A percentile compares a stretch with the other conserved stretches of the same genome.
Conservation (phyloP, 202 grass and related monocot species). For the Musa balbisiana region DNA sequence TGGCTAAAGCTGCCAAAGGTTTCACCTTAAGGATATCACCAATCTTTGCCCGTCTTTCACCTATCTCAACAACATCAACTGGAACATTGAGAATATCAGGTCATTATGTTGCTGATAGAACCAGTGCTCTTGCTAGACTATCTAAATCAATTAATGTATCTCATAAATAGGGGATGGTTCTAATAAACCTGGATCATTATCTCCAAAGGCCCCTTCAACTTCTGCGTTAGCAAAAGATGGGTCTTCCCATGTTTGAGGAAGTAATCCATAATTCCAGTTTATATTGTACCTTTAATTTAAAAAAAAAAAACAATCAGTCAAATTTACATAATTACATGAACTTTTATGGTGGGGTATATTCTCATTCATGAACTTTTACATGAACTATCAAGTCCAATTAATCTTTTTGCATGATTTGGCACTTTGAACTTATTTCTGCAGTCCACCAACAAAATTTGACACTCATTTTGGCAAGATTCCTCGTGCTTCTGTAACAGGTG, state of each 20-base stretch:
- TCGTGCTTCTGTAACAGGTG: too few relatives aligned
- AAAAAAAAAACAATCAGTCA: background rate
- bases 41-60: slow-evolving; percentile 71
- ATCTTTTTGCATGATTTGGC: too few relatives aligned
- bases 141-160: background rate
- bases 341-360: too few relatives aligned
- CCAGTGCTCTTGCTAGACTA: background rate
- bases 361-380: too few relatives aligned
- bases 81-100: background rate
- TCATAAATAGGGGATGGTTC: background rate
- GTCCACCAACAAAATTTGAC: too few relatives aligned
- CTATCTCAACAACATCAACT: slow-evolving; percentile 99
- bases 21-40: slow-evolving; percentile 95
- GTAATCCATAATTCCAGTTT: slow-evolving; percentile 94
- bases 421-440: too few relatives aligned
- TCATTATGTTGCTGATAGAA: too few relatives aligned
- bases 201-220: slow-evolving; percentile 88
- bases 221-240: slow-evolving; percentile 72
- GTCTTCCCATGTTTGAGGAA: slow-evolving; percentile 97
- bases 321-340: too few relatives aligned
- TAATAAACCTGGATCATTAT: slow-evolving; percentile 87
- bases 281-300: slow-evolving; percentile 63
- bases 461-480: too few relatives aligned
- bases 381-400: too few relatives aligned
- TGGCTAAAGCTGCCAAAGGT: slow-evolving; percentile 90